phyloP scores from a whole-genome alignment of 2,329 filamentous ascomycete genomes.

The Aspergillus sp. region DNA sequence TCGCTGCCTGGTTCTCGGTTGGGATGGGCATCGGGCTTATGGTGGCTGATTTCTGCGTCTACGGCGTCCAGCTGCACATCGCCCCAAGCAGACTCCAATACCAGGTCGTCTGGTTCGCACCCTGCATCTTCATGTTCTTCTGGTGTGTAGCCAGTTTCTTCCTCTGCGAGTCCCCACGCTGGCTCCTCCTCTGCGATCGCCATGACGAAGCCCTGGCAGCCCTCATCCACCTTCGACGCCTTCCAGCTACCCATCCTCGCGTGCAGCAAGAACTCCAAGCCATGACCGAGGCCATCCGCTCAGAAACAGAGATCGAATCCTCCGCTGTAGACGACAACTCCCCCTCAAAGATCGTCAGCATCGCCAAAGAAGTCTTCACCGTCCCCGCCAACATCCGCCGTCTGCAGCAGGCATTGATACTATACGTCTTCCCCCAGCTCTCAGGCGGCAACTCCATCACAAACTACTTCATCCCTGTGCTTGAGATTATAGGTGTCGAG shows the following conservation, averaged over 20 bases:
- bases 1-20: conserved; percentile 14
- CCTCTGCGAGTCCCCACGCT: not conserved
- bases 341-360: not conserved
- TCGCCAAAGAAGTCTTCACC: conserved; percentile 38
- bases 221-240: not conserved
- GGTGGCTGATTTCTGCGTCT: not conserved
- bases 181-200: not conserved
- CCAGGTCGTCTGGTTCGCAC: not conserved
- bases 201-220: not conserved
- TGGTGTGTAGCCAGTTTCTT: not conserved
- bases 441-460: conserved; percentile 44
- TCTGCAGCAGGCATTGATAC: conserved; percentile 36
- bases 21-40: not conserved
- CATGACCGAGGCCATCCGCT: not conserved
- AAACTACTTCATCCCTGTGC: not conserved
- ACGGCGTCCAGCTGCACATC: not conserved
- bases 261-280: not conserved
- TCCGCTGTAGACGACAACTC: too few relatives aligned
- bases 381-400: conserved; percentile 40
- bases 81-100: not conserved
- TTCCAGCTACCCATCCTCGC: not conserved
- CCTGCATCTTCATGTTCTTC: not conserved
- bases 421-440: conserved; percentile 43
- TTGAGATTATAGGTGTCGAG: not conserved
- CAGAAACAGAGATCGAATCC: too few relatives aligned